Conservation (phyloP, 1,284 basidiomycete species). For the Athelia sp. region DNA sequence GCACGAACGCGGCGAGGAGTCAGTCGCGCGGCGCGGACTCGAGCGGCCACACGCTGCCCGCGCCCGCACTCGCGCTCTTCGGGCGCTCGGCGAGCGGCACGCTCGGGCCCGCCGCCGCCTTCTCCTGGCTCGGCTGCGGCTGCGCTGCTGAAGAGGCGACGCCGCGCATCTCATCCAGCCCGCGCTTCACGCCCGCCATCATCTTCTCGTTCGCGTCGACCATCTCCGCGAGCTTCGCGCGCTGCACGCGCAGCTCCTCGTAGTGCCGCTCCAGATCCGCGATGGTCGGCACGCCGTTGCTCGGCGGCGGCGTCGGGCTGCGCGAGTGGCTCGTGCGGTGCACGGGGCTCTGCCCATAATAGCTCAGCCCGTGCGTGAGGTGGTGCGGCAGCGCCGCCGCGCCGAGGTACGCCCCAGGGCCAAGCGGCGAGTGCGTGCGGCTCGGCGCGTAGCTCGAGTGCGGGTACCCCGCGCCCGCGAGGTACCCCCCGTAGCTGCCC, state of each 20-base stretch:
- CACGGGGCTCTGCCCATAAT: constrained; percentile 5
- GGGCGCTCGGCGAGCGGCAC: background rate
- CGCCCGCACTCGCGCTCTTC: background rate
- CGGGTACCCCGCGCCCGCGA: constrained; percentile 31
- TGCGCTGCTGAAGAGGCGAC: constrained; percentile 6
- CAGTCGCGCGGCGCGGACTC: background rate
- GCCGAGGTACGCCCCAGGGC: constrained; percentile 25
- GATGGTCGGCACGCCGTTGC: constrained; percentile 42
- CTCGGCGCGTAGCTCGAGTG: constrained; percentile 58
- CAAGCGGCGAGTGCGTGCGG: constrained; percentile 63
- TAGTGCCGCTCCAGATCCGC: constrained; percentile 69
- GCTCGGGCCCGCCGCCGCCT: constrained; percentile 5
- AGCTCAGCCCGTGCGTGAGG: no score
- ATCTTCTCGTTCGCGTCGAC: constrained; percentile 66
- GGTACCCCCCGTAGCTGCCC: constrained; percentile 19
- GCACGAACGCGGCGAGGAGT: background rate
- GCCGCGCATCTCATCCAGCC: constrained; percentile 65
- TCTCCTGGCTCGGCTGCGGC: constrained; percentile 17
- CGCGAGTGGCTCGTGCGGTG: constrained; percentile 2
- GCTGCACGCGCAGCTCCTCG: constrained; percentile 53
- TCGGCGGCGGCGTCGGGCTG: constrained; percentile 18
- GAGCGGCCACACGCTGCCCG: background rate
- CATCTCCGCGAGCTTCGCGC: constrained; percentile 62
- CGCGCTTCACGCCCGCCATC: constrained; percentile 64
- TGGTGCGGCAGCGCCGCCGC: no score